Percentiles rank a stretch among this genome's conserved stretches.
phyloP scores from a whole-genome alignment of 768 basidiomycete species.

The Botryobasidium botryosum region DNA sequence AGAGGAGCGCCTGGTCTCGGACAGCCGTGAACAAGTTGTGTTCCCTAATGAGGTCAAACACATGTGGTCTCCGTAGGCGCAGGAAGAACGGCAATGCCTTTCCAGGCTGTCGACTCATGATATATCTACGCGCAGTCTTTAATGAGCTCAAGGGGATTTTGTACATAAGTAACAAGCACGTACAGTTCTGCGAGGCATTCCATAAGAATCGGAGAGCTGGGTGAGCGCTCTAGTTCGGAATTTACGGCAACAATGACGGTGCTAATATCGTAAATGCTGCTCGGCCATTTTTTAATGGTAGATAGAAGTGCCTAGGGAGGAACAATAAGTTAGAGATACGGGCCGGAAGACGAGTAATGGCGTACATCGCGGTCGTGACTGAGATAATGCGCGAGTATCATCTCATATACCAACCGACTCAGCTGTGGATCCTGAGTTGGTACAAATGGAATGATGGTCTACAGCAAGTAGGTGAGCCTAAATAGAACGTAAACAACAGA shows the following conservation, averaged over 20 bases:
- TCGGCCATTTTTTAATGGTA: conserved; percentile 80
- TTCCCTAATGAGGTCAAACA: conserved; percentile 87
- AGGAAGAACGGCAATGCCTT: conserved; percentile 88
- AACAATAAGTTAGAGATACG: background rate
- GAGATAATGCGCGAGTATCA: conserved; percentile 81
- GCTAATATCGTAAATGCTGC: conserved; percentile 71
- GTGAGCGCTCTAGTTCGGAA: conserved; percentile 52
- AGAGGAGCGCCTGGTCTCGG: conserved; percentile 77
- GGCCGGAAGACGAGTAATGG: too few species aligned
- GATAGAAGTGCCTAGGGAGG: conserved; percentile 43
- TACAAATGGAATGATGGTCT: conserved; percentile 80
- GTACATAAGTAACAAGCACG: conserved; percentile 14
- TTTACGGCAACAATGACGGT: conserved; percentile 84
- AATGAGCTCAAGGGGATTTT: background rate
- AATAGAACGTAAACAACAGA: background rate
- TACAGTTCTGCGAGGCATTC: conserved; percentile 87
- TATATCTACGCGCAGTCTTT: conserved; percentile 38
- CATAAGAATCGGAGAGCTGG: conserved; percentile 54
- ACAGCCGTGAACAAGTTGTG: conserved; percentile 90
- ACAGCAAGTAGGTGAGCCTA: conserved; percentile 1
- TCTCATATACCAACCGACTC: conserved; percentile 77
- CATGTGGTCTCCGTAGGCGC: conserved; percentile 68
- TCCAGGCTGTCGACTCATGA: conserved; percentile 76
- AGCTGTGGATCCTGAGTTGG: conserved; percentile 72
- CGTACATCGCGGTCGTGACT: conserved; percentile 33